Evolutionary conservation across 2,329 filamentous ascomycete genomes (phyloP).

Genomic region (Paradendryphiella salina): DNA sequence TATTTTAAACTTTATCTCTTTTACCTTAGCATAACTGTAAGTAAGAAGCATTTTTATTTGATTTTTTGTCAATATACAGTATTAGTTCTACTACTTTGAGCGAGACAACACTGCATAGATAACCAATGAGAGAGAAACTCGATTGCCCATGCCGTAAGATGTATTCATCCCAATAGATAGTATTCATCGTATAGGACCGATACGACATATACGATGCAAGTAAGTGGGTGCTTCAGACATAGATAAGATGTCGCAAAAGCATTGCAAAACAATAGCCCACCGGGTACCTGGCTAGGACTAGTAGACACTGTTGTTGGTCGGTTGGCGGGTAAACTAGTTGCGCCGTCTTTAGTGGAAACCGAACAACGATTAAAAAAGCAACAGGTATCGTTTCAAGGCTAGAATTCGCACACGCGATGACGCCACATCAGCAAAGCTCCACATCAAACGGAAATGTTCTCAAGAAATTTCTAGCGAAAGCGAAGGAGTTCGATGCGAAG

Average conservation of each 20-base stretch:
- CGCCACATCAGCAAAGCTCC: slow-evolving; percentile 8
- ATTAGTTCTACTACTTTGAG: no score
- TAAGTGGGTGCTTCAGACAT: background rate
- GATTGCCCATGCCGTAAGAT: background rate
- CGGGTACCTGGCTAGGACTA: background rate
- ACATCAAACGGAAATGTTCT: background rate
- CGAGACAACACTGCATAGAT: background rate
- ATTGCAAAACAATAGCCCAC: background rate
- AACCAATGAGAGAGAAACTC: background rate
- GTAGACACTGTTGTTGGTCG: background rate
- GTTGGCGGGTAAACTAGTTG: background rate
- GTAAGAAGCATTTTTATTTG: no score
- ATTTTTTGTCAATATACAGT: no score
- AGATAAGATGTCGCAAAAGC: background rate
- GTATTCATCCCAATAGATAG: background rate
- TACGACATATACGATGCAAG: background rate
- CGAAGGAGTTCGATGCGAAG: slow-evolving; percentile 1
- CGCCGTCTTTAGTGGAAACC: slow-evolving; percentile 1
- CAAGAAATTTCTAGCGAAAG: slow-evolving; percentile 5
- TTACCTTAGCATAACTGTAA: no score
- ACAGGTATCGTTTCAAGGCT: slow-evolving; percentile 5
- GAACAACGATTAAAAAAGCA: background rate
- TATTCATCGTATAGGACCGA: background rate
- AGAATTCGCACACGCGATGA: slow-evolving; percentile 1
- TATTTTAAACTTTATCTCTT: no score